phyloP scores from a whole-genome alignment of 495 filamentous ascomycete species.

The Penicillium herquei region DNA sequence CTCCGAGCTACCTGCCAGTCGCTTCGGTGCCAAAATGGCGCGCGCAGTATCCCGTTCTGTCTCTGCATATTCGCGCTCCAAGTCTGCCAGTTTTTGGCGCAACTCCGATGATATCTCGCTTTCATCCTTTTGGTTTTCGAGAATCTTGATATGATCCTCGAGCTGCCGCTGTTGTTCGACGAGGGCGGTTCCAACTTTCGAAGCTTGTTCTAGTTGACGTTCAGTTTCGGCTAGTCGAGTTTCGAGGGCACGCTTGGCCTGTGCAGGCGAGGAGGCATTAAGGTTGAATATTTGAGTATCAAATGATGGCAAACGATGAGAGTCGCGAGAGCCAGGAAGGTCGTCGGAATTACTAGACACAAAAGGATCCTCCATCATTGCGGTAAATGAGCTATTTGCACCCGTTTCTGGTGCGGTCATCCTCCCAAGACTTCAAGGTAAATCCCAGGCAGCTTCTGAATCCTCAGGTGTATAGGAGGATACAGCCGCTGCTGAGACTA shows the following conservation, averaged over 20 bases:
- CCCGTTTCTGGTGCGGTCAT: conserved; percentile 20
- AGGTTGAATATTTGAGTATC: conserved; percentile 75
- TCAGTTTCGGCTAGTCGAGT: conserved; percentile 90
- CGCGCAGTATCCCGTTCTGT: conserved; percentile 86
- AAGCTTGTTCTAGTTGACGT: conserved; percentile 85
- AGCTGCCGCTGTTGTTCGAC: conserved; percentile 81
- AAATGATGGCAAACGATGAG: conserved; percentile 75
- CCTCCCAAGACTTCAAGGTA: conserved; percentile 3
- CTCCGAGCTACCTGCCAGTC: conserved; percentile 63
- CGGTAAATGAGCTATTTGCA: conserved; percentile 22
- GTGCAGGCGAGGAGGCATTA: conserved; percentile 74
- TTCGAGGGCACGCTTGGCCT: conserved; percentile 84
- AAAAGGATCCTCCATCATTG: conserved; percentile 57
- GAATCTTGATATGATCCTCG: conserved; percentile 75
- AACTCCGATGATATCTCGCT: conserved; percentile 82
- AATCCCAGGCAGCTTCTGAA: conserved; percentile 24
- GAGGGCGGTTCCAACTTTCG: conserved; percentile 79
- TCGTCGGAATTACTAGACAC: conserved; percentile 39
- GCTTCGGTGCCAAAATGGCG: conserved; percentile 79
- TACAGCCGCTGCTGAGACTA: conserved; percentile 26
- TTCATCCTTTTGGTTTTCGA: conserved; percentile 75
- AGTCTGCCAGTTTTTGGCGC: conserved; percentile 75
- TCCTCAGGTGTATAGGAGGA: conserved; percentile 26
- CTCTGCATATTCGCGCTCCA: conserved; percentile 95
- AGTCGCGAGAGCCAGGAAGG: conserved; percentile 41